phyloP scores from a whole-genome alignment of 257 asterid species.

The Solanum piurae region DNA sequence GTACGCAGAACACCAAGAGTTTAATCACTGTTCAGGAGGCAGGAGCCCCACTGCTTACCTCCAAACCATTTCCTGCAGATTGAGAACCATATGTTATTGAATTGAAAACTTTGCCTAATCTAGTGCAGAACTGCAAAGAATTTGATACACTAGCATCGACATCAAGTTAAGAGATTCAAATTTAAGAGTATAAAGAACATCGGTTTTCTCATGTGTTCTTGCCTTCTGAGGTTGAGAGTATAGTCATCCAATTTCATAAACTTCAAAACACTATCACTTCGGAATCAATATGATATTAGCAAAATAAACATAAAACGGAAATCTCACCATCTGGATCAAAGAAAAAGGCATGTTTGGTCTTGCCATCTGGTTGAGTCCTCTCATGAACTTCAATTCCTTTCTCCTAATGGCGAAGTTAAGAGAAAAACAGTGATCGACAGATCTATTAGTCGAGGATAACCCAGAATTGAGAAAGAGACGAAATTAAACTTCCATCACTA shows the following conservation, averaged over 20 bases:
- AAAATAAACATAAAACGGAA: not conserved
- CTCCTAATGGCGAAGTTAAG: conserved; percentile 25
- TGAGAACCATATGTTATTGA: not conserved
- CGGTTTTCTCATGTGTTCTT: not conserved
- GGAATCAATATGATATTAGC: not conserved
- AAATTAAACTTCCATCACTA: not conserved
- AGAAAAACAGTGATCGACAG: not conserved
- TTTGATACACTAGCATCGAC: not conserved
- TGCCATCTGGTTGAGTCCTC: conserved; percentile 55
- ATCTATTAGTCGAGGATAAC: not conserved
- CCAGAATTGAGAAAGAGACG: not conserved
- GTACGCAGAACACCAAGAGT: not conserved
- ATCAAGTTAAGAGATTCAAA: not conserved
- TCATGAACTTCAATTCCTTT: conserved; percentile 56
- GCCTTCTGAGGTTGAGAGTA: not conserved
- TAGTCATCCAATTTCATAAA: not conserved
- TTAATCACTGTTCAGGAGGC: not conserved
- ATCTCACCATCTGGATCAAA: conserved; percentile 89
- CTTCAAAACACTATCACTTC: not conserved
- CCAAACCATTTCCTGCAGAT: conserved; percentile 81
- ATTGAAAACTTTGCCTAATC: not conserved
- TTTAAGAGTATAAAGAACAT: not conserved
- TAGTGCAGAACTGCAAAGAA: not conserved
- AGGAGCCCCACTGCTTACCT: conserved; percentile 47
- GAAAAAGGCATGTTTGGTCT: conserved; percentile 73